A percentile compares a stretch with the other conserved stretches of the same genome.
These are phyloP conservation scores for Dendryphion nanum DNA, from an alignment of 2,329 filamentous ascomycete genomes.

Conservation along the genomic window DNA sequence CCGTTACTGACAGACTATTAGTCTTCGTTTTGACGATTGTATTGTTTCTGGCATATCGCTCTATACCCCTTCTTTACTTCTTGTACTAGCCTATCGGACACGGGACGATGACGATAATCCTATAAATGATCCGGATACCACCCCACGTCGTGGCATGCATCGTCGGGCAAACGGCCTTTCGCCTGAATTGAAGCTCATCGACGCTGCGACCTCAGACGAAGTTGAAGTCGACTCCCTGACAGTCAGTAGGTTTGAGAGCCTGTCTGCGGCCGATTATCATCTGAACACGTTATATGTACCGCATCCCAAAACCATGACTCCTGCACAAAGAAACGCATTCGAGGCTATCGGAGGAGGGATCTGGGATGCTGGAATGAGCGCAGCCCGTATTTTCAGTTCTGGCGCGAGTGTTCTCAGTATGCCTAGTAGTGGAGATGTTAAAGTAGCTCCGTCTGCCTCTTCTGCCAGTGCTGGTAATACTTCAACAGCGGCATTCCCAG, in stretches of 20 bases:
- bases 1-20: constrained; percentile 42
- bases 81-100: constrained; percentile 87
- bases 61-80: constrained; percentile 87
- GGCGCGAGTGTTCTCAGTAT: constrained; percentile 67
- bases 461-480: constrained; percentile 32
- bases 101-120: constrained; percentile 67
- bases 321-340: constrained; percentile 70
- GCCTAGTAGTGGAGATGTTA: constrained; percentile 40
- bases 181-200: constrained; percentile 87
- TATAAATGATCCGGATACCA: constrained; percentile 53
- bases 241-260: constrained; percentile 80
- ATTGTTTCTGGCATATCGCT: constrained; percentile 96
- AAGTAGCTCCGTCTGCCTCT: constrained; percentile 32
- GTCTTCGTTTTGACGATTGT: constrained; percentile 86
- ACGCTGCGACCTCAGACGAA: constrained; percentile 78
- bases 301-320: constrained; percentile 59
- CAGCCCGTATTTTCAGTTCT: constrained; percentile 82
- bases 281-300: constrained; percentile 77
- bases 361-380: constrained; percentile 89
- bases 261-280: constrained; percentile 90
- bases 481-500: constrained; percentile 14
- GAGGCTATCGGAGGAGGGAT: constrained; percentile 76
- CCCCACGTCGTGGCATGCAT: constrained; percentile 64
- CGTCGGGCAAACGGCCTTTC: constrained; percentile 76
- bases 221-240: constrained; percentile 83